These are phyloP conservation scores for Streptanthus diversifolius DNA, from an alignment of 345 rosid species.

Conservation along the genomic window DNA sequence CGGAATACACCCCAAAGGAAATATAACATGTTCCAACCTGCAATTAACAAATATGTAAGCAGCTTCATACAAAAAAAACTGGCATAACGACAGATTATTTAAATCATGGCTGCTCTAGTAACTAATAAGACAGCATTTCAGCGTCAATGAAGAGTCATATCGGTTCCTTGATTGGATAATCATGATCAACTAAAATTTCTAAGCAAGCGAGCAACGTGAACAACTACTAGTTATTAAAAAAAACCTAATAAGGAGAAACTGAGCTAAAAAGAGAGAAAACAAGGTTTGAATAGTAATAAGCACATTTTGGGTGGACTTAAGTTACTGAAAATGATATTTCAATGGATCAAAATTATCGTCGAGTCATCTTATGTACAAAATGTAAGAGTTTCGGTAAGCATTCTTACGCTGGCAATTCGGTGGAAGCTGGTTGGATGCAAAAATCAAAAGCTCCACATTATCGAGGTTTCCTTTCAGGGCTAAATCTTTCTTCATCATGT, in stretches of 20 bases:
- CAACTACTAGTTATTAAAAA: neutral
- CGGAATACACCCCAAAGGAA: slow-evolving; percentile 95
- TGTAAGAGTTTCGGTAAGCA: slow-evolving; percentile 8
- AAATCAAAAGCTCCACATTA: slow-evolving; percentile 75
- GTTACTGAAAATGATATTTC: neutral
- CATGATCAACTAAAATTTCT: neutral
- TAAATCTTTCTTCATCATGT: slow-evolving; percentile 75
- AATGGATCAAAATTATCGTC: neutral
- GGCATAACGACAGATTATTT: neutral
- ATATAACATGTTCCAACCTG: slow-evolving; percentile 91
- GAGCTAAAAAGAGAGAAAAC: neutral
- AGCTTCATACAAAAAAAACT: slow-evolving; percentile 10
- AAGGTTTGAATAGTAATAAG: neutral
- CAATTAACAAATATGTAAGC: slow-evolving; percentile 16
- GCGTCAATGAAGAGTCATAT: neutral
- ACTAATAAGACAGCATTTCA: slow-evolving; percentile 9
- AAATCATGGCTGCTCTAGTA: neutral
- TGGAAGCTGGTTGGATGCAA: slow-evolving; percentile 87
- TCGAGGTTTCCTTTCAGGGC: slow-evolving; percentile 78
- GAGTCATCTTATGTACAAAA: neutral
- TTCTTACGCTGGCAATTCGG: slow-evolving; percentile 81
- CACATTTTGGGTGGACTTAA: neutral
- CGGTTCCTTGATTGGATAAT: neutral
- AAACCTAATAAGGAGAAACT: neutral
- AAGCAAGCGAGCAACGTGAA: neutral